Base-by-base conservation (phyloP, 169 alveolate species). In the Plasmodium cynomolgi region DNA sequence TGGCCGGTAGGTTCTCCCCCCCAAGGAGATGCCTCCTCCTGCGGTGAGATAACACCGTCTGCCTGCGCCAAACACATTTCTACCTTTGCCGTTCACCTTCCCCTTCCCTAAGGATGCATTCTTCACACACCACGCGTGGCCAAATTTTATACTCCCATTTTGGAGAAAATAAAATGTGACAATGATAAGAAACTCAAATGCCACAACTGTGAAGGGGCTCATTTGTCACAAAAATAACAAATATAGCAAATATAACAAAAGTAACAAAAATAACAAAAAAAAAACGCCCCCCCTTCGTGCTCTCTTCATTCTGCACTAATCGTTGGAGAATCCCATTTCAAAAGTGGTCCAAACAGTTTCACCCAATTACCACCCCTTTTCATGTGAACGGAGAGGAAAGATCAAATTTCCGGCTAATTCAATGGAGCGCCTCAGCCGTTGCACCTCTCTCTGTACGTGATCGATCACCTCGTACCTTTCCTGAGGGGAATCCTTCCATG, bases 91-190 rank as follows among this genome's bases (percentile, higher is more conserved):
- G 47, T 26, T 8, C 5, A 41, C 13, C 54, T 47, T 5, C 31
- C 34, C 34, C 15, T 81, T 26, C 6, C 58, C 7, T 20, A 44
- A 23, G 39, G 2, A 81, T 44, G 37, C 44, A 75, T 81, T 47
- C 34, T 11, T 81, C 31, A 81, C 31, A 81, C 68, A 44, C 33
- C 34, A 9, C 17, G 50, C 23, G 58, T 17, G 58, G 34, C 62
- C 54, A n/a, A 81, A 20, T 41, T 81, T 81, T 81, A 26, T 81
- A 23, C 34, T 81, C 20, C n/a, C 68, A 81, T 81, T 81, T 20
- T 26, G 72, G 58, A 81, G 34, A 81, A 34, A 26, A 81, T 47
- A 20, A 81, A 81, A 41, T 41, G 68, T 26, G 41, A 31, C 20
- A 29, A 11, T 81, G 23, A 81, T 17, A 8, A 75, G 34, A 26